Evolutionary conservation across 768 basidiomycete genomes (phyloP).

Genomic region (Tricholoma flavovirens): DNA sequence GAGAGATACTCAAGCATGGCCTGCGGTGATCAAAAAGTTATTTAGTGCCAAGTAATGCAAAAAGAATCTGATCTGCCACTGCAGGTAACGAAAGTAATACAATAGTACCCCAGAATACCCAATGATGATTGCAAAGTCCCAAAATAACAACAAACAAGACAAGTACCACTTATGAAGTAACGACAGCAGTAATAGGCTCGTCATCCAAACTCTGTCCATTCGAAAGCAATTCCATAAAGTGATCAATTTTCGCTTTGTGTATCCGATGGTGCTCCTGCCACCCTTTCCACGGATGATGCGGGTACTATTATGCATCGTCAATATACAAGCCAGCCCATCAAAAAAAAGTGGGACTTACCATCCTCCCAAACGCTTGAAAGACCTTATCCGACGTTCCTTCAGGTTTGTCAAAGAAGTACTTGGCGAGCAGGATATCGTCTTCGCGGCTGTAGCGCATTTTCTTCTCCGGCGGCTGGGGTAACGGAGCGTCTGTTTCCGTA

Average conservation of each 20-base stretch:
- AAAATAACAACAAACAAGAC: background rate
- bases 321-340: background rate
- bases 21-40: conserved; percentile 7
- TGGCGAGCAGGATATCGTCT: conserved; percentile 77
- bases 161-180: conserved; percentile 1
- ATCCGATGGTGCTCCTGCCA: conserved; percentile 92
- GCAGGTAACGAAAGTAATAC: no score
- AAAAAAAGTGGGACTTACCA: conserved; percentile 41
- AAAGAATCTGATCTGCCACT: background rate
- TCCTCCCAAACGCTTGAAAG: conserved; percentile 73
- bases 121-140: no score
- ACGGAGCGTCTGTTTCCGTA: conserved; percentile 59
- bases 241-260: conserved; percentile 82
- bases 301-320: conserved; percentile 43
- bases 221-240: conserved; percentile 57
- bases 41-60: background rate
- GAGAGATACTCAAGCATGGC: conserved; percentile 48
- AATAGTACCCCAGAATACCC: background rate
- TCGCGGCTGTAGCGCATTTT: conserved; percentile 80
- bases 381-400: conserved; percentile 81
- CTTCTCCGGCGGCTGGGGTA: conserved; percentile 76
- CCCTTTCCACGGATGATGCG: conserved; percentile 91
- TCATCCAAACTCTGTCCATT: conserved; percentile 49
- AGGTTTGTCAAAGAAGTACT: conserved; percentile 64
- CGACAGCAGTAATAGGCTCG: conserved; percentile 7